These are phyloP conservation scores for Smittium culicis DNA, from an alignment of 371 early-diverging fungal species.

Conservation along the genomic window DNA sequence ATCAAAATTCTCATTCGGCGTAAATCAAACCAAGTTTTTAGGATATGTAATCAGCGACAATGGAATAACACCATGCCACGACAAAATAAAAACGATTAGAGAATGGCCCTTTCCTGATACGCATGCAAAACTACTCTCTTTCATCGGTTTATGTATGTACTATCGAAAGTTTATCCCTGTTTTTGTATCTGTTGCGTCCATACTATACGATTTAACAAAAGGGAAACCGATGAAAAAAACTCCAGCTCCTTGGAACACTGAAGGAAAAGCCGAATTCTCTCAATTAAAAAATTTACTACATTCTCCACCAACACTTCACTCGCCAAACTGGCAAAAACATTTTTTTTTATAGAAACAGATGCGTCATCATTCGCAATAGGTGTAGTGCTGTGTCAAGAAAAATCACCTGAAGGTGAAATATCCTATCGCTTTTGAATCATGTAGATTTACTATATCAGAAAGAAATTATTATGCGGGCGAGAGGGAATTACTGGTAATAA, in stretches of 20 bases:
- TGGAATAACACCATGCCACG: constrained; percentile 22
- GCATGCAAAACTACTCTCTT: constrained; percentile 17
- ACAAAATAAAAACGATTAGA: constrained; percentile 24
- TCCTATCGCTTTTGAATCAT: constrained; percentile 8
- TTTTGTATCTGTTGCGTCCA: constrained; percentile 17
- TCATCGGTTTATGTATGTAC: constrained; percentile 30
- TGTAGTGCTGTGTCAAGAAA: constrained; percentile 8
- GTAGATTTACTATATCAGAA: not conserved
- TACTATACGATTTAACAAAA: constrained; percentile 19
- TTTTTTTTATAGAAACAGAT: constrained; percentile 15
- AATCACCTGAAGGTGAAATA: not conserved
- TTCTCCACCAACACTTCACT: not conserved
- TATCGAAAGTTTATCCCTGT: constrained; percentile 20
- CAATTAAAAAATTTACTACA: not conserved
- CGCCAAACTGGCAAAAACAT: constrained; percentile 1
- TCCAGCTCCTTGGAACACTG: not conserved
- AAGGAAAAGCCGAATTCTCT: not conserved
- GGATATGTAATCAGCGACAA: constrained; percentile 26
- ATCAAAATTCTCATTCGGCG: constrained; percentile 38
- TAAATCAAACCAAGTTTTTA: constrained; percentile 27
- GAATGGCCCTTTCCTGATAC: constrained; percentile 28
- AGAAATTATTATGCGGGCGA: constrained; percentile 4
- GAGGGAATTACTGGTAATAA: constrained; percentile 4
- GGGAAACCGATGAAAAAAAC: not conserved
- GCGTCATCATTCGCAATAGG: constrained; percentile 8